Base-by-base conservation (phyloP, 352 stramenopile species). In the Plasmopara viticola region DNA sequence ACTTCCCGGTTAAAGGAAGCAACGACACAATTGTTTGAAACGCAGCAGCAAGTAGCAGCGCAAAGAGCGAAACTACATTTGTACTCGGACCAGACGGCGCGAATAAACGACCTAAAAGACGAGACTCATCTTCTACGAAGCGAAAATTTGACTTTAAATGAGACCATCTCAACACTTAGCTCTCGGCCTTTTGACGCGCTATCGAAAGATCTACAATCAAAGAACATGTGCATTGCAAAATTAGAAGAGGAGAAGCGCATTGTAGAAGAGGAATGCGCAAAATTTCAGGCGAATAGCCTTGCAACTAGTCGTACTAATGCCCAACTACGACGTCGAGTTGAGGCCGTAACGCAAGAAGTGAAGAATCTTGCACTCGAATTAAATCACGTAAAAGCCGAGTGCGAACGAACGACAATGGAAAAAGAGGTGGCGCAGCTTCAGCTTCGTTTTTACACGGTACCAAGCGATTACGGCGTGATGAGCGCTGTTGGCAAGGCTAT, bases 91-190 rank as follows among this genome's bases (percentile, higher is more conserved):
- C 51, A 70, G 14, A 66, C 45, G 2, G 51, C 44, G 9, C 48
- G 69, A 28, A 34, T 81, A 9, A 53, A 68, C 8, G 48, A 70
- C 10, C 33, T 86, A 9, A 56, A 68, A 7, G 72, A 70, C 38
- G 78, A 86, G 28, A 30, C 78, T 14, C 73, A 80, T 30, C 45
- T 79, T 5, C 50, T 89, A 6, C 62, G 67, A 1, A 81, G 60
- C n/a, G 78, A 89, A 40, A 87, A 83, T 34, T 6, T 58, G 0
- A 72, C 62, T 39, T 58, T 89, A 28, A 75, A 83, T 51, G 67
- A 81, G 9, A 53, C 68, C 1, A 48, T 87, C 8, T 44, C 62
- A 9, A 61, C 64, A 14, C 61, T 89, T 7, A 84, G 64, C 28
- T 73, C 72, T 8, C 61, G 73, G 6, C 78, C 78, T 9, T 82